Base-by-base conservation (phyloP, 441 rosid species). In the Adansonia madagascariensis region DNA sequence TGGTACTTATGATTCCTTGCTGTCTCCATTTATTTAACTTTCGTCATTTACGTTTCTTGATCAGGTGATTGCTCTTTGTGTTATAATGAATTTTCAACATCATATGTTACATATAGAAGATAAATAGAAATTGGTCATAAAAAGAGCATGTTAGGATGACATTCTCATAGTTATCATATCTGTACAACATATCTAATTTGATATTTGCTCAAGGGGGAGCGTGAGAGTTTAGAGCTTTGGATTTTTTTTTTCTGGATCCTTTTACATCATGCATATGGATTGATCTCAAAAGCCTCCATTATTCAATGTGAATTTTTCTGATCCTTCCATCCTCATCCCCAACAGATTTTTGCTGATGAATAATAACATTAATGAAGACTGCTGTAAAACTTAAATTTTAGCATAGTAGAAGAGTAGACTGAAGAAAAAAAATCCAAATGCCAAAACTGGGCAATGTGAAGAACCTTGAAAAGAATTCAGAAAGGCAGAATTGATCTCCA, bases 281-380 rank as follows among this genome's bases (percentile, higher is more conserved):
- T 15, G 52, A 72, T 57, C 75, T 20, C 63, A 39, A 57, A 56
- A 73, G 75, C 75, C 17, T 43, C 52, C 53, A 41, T 73, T 41
- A 11, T 57, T 57, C 55, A 73, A 73, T 73, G 66, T 44, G 53
- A 41, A 56, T 39, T 73, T 57, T 57, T 14, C 17, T 44, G 8
- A 43, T 41, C 12, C 41, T 41, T 3, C 52, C 55, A 53, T 43
- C 18, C 41, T 65, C 75, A 41, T 57, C 75, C 71, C 15, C 20
- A 57, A 41, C 31, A 41, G 64, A 18, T 39, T 20, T 72, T 56
- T 41, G 50, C 75, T 55, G 17, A 65, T 15, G 15, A 65, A 8
- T 65, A 65, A 9, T 43, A 17, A 41, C 43, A 43, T 65, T 65
- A 41, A 1, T 7, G 49, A 17, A 65, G 17, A n/a, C 15, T 8